Conservation (phyloP, 768 basidiomycete genomes). For the Russula sp. region DNA sequence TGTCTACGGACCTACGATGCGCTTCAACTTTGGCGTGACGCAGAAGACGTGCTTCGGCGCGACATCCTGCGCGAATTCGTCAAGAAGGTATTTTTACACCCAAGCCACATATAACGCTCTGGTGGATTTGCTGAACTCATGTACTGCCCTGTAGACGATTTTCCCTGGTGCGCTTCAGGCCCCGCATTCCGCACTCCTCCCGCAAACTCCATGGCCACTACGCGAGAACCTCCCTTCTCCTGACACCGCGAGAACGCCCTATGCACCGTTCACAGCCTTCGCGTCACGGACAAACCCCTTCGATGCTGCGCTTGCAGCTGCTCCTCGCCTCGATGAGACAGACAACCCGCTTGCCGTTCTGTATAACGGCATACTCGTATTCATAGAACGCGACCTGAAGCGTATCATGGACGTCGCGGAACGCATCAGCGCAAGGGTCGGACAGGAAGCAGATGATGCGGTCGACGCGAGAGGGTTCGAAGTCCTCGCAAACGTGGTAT, state of each 20-base stretch:
- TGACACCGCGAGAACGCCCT: conserved; percentile 46
- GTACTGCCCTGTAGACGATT: conserved; percentile 48
- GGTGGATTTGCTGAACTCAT: not conserved
- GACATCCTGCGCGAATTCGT: conserved; percentile 71
- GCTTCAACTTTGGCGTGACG: conserved; percentile 76
- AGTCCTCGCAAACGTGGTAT: conserved; percentile 82
- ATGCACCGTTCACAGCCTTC: conserved; percentile 45
- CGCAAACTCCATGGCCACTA: conserved; percentile 60
- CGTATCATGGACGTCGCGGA: conserved; percentile 75
- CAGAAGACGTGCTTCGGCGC: conserved; percentile 75
- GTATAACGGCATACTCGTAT: conserved; percentile 76
- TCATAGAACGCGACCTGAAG: conserved; percentile 67
- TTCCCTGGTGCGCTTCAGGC: conserved; percentile 58
- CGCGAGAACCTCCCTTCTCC: conserved; percentile 26
- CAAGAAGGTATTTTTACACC: conserved; percentile 50
- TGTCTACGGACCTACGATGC: conserved; percentile 74
- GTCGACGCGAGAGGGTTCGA: conserved; percentile 49
- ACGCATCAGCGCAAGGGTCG: conserved; percentile 46
- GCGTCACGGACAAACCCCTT: conserved; percentile 36
- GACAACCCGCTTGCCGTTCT: conserved; percentile 66
- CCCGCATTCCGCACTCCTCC: conserved; percentile 68
- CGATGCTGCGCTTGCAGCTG: conserved; percentile 30
- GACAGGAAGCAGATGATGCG: conserved; percentile 22
- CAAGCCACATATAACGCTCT: not conserved
- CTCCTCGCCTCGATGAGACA: conserved; percentile 54